phyloP scores from a whole-genome alignment of 78 protist genomes.

The Tieghemostelium lacteum region DNA sequence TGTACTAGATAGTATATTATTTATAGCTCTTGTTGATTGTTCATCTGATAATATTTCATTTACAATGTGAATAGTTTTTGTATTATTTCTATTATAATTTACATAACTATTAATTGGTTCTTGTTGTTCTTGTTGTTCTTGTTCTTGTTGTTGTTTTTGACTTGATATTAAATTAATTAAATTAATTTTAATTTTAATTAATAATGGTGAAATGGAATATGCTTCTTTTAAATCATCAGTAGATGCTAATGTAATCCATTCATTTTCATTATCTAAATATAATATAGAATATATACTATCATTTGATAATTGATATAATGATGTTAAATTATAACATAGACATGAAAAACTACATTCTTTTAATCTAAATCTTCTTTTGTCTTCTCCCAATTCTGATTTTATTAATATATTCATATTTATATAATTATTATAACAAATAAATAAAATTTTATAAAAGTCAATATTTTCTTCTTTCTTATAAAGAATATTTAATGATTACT shows the following conservation, averaged over 20 bases:
- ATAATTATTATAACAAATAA: no score
- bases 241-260: constrained; percentile 70
- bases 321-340: constrained; percentile 43
- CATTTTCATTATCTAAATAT: constrained; percentile 77
- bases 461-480: background rate
- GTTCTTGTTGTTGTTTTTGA: constrained; percentile 1
- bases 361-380: constrained; percentile 71
- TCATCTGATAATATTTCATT: constrained; percentile 28
- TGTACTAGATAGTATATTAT: constrained; percentile 21
- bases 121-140: background rate
- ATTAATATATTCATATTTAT: constrained; percentile 45
- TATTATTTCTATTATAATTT: constrained; percentile 20
- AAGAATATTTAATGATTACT: background rate
- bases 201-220: constrained; percentile 10
- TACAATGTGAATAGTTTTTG: constrained; percentile 36
- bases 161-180: background rate
- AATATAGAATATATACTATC: constrained; percentile 42
- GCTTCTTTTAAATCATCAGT: constrained; percentile 75
- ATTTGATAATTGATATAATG: constrained; percentile 27
- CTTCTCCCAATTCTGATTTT: constrained; percentile 64
- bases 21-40: background rate
- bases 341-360: constrained; percentile 72
- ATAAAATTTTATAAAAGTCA: constrained; percentile 4
- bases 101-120: background rate
- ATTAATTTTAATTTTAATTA: constrained; percentile 17